phyloP scores from a whole-genome alignment of 768 basidiomycete genomes.

The Amanita fuliginea region DNA sequence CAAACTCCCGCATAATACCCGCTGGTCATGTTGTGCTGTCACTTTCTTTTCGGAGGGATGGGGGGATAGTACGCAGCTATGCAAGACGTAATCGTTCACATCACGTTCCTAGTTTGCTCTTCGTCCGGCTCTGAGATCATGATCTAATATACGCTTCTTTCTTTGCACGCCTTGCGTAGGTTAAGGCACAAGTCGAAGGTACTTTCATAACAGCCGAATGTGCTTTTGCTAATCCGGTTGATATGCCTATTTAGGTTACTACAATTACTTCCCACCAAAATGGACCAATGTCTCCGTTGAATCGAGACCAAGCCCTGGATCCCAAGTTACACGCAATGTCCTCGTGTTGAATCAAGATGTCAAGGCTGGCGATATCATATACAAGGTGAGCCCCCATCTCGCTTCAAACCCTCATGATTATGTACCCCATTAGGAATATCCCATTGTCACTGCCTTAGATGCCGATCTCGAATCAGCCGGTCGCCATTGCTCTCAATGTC shows the following conservation, averaged over 20 bases:
- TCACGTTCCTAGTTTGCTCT: conserved; percentile 13
- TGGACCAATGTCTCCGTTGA: conserved; percentile 58
- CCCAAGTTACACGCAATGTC: conserved; percentile 33
- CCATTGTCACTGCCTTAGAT: conserved; percentile 63
- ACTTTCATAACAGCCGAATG: conserved; percentile 22
- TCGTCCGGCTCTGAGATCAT: conserved; percentile 17
- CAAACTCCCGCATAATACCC: conserved; percentile 30
- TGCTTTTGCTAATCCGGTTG: neutral
- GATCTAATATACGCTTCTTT: conserved; percentile 55
- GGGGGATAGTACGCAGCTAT: conserved; percentile 7
- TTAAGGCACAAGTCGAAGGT: conserved; percentile 66
- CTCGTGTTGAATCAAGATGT: conserved; percentile 61
- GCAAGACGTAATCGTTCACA: conserved; percentile 6
- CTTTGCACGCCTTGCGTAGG: conserved; percentile 30
- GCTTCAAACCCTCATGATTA: conserved; percentile 1
- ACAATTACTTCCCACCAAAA: conserved; percentile 65
- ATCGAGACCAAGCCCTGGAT: conserved; percentile 17
- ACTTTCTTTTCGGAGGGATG: conserved; percentile 12
- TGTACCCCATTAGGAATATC: conserved; percentile 45
- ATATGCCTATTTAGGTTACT: conserved; percentile 48
- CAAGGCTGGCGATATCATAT: conserved; percentile 62
- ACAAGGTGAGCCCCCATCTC: conserved; percentile 37
- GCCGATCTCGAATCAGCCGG: conserved; percentile 57
- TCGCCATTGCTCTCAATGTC: conserved; percentile 64
- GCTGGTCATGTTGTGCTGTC: conserved; percentile 7